Evolutionary conservation across 192 early-diverging fungal genomes (phyloP).

Genomic region (Coemansia sp.): DNA sequence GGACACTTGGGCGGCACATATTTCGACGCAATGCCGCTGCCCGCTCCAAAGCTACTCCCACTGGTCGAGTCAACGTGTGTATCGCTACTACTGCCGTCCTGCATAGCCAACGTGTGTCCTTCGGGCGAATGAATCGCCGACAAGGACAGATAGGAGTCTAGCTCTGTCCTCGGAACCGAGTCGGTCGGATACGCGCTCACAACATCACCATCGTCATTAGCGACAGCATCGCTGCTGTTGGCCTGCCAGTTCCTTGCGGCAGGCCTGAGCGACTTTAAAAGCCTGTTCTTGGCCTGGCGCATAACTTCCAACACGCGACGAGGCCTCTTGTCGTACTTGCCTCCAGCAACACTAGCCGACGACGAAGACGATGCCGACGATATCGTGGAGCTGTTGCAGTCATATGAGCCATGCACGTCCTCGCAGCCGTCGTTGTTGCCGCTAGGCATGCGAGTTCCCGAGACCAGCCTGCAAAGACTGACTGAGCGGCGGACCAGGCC

Average conservation of each 20-base stretch:
- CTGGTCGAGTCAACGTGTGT: background rate
- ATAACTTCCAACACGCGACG: conserved; percentile 22
- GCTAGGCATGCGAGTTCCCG: conserved; percentile 7
- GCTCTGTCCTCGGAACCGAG: conserved; percentile 22
- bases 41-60: conserved; percentile 5
- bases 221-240: background rate
- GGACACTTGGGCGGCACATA: conserved; percentile 40
- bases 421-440: background rate
- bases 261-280: conserved; percentile 11
- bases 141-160: conserved; percentile 37
- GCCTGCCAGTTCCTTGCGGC: background rate
- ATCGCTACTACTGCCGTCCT: conserved; percentile 6
- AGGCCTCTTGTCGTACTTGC: conserved; percentile 6
- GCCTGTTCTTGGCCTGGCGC: conserved; percentile 30
- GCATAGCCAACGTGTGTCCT: conserved; percentile 7
- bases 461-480: conserved; percentile 43
- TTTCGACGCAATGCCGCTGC: background rate
- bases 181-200: conserved; percentile 48
- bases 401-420: background rate
- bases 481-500: conserved; percentile 43
- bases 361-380: background rate
- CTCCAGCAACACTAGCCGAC: background rate
- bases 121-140: conserved; percentile 38
- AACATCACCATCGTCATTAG: conserved; percentile 18
- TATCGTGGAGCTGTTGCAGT: conserved; percentile 4